Evolutionary conservation across 1,139 yeast species (phyloP), one percentile per base, ranked within the genome.

Genomic region (Dujonia santamariae): DNA sequence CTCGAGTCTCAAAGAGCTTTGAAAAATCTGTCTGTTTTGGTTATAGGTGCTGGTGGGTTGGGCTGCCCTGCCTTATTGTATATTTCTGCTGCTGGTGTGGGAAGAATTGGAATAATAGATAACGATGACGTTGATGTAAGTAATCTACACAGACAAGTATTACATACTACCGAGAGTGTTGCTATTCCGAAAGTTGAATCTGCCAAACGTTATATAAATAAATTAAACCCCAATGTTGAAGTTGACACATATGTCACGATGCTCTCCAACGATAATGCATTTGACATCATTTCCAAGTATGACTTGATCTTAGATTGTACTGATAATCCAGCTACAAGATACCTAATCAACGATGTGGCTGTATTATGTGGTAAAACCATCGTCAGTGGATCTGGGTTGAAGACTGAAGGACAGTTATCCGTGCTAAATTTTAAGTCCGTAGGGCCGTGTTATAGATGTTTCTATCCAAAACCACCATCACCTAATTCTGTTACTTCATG

Each of bases 391-490:
- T 85, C 97, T 0, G 97, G 98, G 0, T 67, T 94, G 37, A 82
- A 83, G 47, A 74, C 95, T 0, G 97, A 92, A 44, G 98, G 98
- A 4, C 98, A 94, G 53, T 59, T 94, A 24, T 68, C 88, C 0
- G 73, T 92, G 1, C 63, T 87, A 40, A 87, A 90, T 54, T 87
- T 69, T 50, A 53, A 63, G n/a, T 63, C 26, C 7, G 42, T 45
- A 3, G 97, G 97, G 0, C 98, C 98, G 0, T 94, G 99, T 54
- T 94, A 94, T 52, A 67, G 99, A 42, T 94, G 99, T 52, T 79
- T 90, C 56, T 87, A 85, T 47, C 97, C 98, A 0, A 65, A 63
- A 9, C 96, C 98, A 0, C 97, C 99, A 0, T 80, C 94, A 0
- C 85, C 96, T 1, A 80, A 77, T 36, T 70, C 86, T 2, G 88